Conservation (phyloP, 176 grass and related monocot species). For the Puya raimondii region DNA sequence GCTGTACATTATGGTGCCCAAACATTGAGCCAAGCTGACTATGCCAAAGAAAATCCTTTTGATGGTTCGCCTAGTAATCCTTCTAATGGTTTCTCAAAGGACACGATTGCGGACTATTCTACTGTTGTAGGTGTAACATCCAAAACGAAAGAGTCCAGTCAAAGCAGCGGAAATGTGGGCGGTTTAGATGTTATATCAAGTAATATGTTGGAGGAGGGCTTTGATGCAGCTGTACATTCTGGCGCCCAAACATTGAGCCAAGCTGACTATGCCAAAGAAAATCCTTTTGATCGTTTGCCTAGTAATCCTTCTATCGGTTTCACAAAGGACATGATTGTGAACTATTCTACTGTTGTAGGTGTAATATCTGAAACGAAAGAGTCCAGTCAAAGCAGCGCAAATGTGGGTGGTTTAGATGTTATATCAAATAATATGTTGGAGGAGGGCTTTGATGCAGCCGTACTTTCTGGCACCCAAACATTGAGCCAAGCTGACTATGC, state of each 20-base stretch:
- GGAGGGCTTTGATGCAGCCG: too few relatives aligned
- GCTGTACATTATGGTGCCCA: too few relatives aligned
- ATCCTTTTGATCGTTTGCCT: neutral
- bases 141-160: neutral
- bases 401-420: neutral
- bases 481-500: too few relatives aligned
- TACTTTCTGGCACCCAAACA: too few relatives aligned
- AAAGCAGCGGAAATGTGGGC: neutral
- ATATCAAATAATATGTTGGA: too few relatives aligned
- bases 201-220: too few relatives aligned
- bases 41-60: too few relatives aligned
- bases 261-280: too few relatives aligned
- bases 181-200: too few relatives aligned
- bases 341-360: neutral
- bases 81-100: neutral
- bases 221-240: too few relatives aligned
- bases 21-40: too few relatives aligned
- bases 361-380: neutral
- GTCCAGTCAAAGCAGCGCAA: neutral
- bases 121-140: neutral
- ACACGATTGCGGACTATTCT: slow-evolving; percentile 1
- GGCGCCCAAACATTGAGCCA: too few relatives aligned
- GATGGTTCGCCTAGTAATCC: neutral
- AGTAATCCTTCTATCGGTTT: neutral
- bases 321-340: neutral